Percentiles rank a stretch among this genome's conserved stretches.
These are phyloP conservation scores for Saturnispora silvae DNA, from an alignment of 805 yeast genomes.

Conservation along the genomic window DNA sequence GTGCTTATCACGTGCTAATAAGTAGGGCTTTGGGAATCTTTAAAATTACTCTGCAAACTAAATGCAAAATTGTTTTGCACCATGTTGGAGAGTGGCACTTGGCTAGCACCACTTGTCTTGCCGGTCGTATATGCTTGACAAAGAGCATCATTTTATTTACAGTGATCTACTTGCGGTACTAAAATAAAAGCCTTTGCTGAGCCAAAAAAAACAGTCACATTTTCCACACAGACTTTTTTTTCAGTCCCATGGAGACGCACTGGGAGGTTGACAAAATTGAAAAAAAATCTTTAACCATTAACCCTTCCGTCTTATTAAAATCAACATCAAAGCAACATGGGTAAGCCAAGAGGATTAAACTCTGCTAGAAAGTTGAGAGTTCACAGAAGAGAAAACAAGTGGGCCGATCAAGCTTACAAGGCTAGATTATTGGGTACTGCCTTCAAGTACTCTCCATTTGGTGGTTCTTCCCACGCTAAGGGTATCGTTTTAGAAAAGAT, in stretches of 20 bases:
- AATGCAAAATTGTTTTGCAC: too few relatives aligned
- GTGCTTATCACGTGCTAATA: too few relatives aligned
- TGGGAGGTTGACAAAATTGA: not conserved
- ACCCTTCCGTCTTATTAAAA: not conserved
- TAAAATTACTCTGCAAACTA: too few relatives aligned
- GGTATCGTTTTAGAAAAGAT: slow-evolving; percentile 99
- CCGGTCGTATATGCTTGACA: too few relatives aligned
- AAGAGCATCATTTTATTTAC: too few relatives aligned
- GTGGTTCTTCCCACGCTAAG: slow-evolving; percentile 99
- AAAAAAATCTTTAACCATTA: not conserved
- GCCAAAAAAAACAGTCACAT: slow-evolving; percentile 2
- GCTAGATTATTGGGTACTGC: slow-evolving; percentile 99
- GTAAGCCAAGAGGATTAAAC: slow-evolving; percentile 99
- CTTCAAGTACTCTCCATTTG: slow-evolving; percentile 99
- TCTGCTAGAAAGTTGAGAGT: slow-evolving; percentile 99
- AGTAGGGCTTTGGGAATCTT: too few relatives aligned
- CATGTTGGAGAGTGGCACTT: too few relatives aligned
- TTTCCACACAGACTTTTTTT: not conserved
- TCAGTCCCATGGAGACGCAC: not conserved
- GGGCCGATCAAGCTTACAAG: slow-evolving; percentile 99
- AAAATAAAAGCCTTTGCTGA: too few relatives aligned
- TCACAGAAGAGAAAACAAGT: slow-evolving; percentile 99
- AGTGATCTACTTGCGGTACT: too few relatives aligned
- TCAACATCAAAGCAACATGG: slow-evolving; percentile 27
- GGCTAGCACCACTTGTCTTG: too few relatives aligned